A percentile compares a stretch with the other conserved stretches of the same genome.
These are phyloP conservation scores for Hyaloscypha finlandica DNA, from an alignment of 495 filamentous ascomycete genomes.

Conservation along the genomic window DNA sequence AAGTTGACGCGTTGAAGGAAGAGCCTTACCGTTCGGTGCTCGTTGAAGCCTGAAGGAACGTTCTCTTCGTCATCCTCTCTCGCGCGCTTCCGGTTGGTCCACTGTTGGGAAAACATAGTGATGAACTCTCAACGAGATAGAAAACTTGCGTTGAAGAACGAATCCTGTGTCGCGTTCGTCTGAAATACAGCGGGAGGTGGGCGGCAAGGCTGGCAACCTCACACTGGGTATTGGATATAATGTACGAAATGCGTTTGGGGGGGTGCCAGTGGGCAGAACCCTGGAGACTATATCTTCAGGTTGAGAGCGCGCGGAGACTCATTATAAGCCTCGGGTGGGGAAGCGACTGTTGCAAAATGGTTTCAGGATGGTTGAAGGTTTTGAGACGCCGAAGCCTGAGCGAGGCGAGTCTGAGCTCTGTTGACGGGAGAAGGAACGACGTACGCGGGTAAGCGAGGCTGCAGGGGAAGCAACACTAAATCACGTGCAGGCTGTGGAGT, in stretches of 20 bases:
- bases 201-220: conserved; percentile 13
- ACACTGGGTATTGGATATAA: background rate
- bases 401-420: background rate
- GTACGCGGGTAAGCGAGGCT: background rate
- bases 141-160: background rate
- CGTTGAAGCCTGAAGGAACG: conserved; percentile 26
- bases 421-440: too few species aligned
- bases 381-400: conserved; percentile 13
- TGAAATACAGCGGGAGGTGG: conserved; percentile 7
- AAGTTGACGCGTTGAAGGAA: background rate
- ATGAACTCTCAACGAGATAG: conserved; percentile 13
- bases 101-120: conserved; percentile 28
- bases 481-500: too few species aligned
- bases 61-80: conserved; percentile 28
- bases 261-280: conserved; percentile 9
- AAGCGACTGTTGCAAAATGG: conserved; percentile 12
- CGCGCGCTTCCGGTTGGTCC: conserved; percentile 25
- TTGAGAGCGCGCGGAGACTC: background rate
- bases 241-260: conserved; percentile 7
- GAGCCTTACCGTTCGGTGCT: conserved; percentile 30
- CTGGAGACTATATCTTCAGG: conserved; percentile 25
- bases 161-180: conserved; percentile 15
- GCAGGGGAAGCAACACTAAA: background rate
- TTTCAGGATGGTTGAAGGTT: conserved; percentile 24
- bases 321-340: conserved; percentile 12